Evolutionary conservation across 2,329 filamentous ascomycete genomes (phyloP), one percentile per base, ranked within the genome.

Genomic region (Colletotrichum sp.): DNA sequence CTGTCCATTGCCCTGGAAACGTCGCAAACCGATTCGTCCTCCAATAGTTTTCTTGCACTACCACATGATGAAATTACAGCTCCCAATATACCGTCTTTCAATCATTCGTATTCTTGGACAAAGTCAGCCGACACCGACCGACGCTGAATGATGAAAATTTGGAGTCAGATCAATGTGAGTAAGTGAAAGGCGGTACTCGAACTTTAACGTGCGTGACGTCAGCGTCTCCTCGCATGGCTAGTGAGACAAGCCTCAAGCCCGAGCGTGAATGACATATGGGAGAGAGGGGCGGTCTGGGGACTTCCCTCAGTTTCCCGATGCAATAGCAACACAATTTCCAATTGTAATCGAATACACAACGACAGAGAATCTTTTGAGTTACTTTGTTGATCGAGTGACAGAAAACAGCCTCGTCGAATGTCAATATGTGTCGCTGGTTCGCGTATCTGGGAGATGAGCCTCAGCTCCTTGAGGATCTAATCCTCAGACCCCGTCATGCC

Each of bases 361-460:
- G 0, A 8, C 12, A 22, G 0, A 52, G 12, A 22, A 0, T 12
- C 44, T 52, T 10, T 52, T 1, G n/a, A 9, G 2, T 22, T 13
- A 3, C n/a, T 13, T 48, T 0, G 0, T 48, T 0, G 2, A 6
- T 18, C n/a, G 9, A 48, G 44, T 22, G 10, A 4, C 39, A 1
- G 36, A 48, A 5, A 44, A 44, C 8, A 48, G n/a, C 2, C 10
- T 22, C 44, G 6, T 22, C 12, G 44, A 52, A 13, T 52, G 44
- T 52, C 12, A 30, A 12, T 0, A 75, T 75, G 73, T 75, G 73
- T 8, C 73, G 73, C 57, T 75, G 70, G 73, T 65, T 75, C 28
- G 60, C 64, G 12, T 75, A 75, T 36, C 9, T 75, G 18, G 70
- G 73, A 32, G 36, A 75, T n/a, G 73, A 75, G 57, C 55, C 70